Percentiles rank a stretch among this genome's conserved stretches.
These are phyloP conservation scores for Phytophthora agathidicida DNA, from an alignment of 352 stramenopile species.

Conservation along the genomic window DNA sequence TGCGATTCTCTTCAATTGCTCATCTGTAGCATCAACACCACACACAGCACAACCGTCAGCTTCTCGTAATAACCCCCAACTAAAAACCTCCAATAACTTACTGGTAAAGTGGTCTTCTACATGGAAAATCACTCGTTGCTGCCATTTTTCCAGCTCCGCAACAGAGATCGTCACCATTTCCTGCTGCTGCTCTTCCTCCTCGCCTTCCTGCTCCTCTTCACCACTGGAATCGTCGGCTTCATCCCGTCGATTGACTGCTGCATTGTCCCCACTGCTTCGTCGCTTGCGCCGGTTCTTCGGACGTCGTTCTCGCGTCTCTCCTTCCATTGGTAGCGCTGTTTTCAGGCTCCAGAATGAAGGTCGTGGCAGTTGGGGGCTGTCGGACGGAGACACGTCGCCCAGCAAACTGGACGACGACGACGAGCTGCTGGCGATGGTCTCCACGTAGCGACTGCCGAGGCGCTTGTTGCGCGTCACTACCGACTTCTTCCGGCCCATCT, in stretches of 20 bases:
- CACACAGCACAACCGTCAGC: conserved; percentile 12
- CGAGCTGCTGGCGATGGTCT: background rate
- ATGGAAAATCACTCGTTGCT: conserved; percentile 61
- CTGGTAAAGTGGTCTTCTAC: conserved; percentile 75
- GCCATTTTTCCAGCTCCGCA: conserved; percentile 68
- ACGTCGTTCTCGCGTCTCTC: background rate
- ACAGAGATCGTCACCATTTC: conserved; percentile 50
- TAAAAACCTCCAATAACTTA: conserved; percentile 33
- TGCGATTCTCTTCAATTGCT: conserved; percentile 80
- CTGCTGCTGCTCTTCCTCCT: conserved; percentile 11
- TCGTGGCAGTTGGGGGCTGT: conserved; percentile 8
- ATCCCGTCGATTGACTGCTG: background rate
- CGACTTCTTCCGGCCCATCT: conserved; percentile 46
- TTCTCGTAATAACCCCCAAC: background rate
- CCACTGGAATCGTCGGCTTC: conserved; percentile 8
- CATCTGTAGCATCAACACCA: conserved; percentile 46
- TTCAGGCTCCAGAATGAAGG: conserved; percentile 2
- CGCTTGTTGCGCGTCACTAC: conserved; percentile 40
- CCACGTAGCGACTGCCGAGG: conserved; percentile 24
- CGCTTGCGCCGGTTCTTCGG: conserved; percentile 24
- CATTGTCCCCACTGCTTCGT: conserved; percentile 25
- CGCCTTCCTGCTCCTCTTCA: conserved; percentile 14
- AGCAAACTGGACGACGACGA: conserved; percentile 3
- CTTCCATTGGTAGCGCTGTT: conserved; percentile 6
- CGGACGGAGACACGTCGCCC: conserved; percentile 7